phyloP scores from a whole-genome alignment of 495 filamentous ascomycete species.

The Lichina pygmaea region DNA sequence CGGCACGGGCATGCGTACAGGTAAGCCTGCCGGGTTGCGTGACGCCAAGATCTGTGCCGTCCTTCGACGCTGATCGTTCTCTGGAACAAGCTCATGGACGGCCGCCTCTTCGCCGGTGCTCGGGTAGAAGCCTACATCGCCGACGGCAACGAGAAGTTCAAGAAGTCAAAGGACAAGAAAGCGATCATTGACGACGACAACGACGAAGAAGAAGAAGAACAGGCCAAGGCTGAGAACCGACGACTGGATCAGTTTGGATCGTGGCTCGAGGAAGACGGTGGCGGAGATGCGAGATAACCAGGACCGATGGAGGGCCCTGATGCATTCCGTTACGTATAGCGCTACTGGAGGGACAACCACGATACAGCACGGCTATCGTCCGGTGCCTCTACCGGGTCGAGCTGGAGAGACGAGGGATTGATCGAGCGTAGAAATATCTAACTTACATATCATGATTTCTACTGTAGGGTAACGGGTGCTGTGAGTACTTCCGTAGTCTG shows the following conservation, averaged over 20 bases:
- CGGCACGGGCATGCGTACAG: conserved; percentile 45
- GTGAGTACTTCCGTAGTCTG: no score
- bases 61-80: not conserved
- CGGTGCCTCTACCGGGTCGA: no score
- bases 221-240: conserved; percentile 8
- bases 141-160: conserved; percentile 50
- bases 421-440: no score
- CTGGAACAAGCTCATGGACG: conserved; percentile 36
- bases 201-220: conserved; percentile 10
- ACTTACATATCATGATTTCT: no score
- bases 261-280: conserved; percentile 19
- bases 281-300: no score
- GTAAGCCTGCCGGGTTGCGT: conserved; percentile 10
- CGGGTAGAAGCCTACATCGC: conserved; percentile 52
- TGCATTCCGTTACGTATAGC: no score
- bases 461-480: no score
- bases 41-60: not conserved
- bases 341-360: no score
- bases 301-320: no score
- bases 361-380: no score
- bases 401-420: no score
- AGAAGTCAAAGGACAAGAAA: conserved; percentile 29
- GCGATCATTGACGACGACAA: conserved; percentile 19
- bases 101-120: conserved; percentile 49
- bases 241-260: conserved; percentile 27